Base-by-base conservation (phyloP, 495 filamentous ascomycete species). In the Tuber umbilicatum region DNA sequence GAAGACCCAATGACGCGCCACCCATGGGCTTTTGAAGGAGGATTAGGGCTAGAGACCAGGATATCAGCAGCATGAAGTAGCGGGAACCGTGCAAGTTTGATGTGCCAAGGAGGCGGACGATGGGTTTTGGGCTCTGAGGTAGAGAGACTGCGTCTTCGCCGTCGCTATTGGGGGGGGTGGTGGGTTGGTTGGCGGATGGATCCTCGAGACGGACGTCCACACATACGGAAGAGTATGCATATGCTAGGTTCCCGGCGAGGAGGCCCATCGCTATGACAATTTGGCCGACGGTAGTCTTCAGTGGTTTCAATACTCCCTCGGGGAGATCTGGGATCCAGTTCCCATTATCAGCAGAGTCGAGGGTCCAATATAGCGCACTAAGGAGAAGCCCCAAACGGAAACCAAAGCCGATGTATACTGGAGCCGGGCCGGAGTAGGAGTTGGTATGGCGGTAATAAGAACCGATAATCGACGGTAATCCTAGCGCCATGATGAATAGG, bases 1-100 rank as follows among this genome's bases (percentile, higher is more conserved):
- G 87, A 67, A 97, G 85, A 31, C 87, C 92, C 67, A 97, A 88
- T 35, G 94, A 89, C 60, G 92, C 92, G 76, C 89, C 89, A 74
- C 96, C 95, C 93, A 98, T 96, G 45, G 95, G 95, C 80, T 98
- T 98, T 76, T 94, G 91, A 74, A 97, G 87, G 23, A 99, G 86
- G 73, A 91, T 87, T 73, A 94, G 87, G 21, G 88, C 90, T 35
- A 92, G 87, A 12, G 91, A 84, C 85, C 94, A 91, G 83, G 91
- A 92, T 80, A 90, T 83, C 5, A 94, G 88, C 0, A 99, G 87
- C 60, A 97, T 87, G 79, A 95, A 91, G 84, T 94, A 98, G 60
- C 94, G 91, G 0, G 93, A 91, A 69, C 96, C 95, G 83, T 98
- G 90, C 69, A 92, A 87, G 82, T 99, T 99, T 78, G 91, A 92